These are phyloP conservation scores for Mycocentrospora acerina DNA, from an alignment of 2,329 filamentous ascomycete genomes.

Conservation along the genomic window DNA sequence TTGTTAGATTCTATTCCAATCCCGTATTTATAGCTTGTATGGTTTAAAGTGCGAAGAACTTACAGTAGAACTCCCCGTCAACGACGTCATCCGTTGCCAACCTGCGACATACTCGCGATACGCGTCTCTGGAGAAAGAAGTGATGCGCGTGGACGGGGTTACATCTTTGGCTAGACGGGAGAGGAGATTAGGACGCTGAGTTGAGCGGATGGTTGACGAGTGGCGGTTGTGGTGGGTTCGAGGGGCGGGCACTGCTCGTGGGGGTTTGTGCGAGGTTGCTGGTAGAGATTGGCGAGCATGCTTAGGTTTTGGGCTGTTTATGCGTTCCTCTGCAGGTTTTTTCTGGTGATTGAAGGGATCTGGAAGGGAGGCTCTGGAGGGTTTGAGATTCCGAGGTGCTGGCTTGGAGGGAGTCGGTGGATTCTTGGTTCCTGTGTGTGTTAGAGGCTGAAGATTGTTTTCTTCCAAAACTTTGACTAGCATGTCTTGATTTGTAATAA, in stretches of 20 bases:
- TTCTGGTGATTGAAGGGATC: not conserved
- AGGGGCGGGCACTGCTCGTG: conserved; percentile 4
- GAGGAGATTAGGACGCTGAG: not conserved
- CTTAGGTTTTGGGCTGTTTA: conserved; percentile 4
- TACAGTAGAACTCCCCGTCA: conserved; percentile 24
- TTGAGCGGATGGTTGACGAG: not conserved
- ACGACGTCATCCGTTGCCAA: conserved; percentile 13
- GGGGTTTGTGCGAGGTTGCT: conserved; percentile 2
- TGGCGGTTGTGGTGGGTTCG: not conserved
- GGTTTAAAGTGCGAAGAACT: too few relatives aligned
- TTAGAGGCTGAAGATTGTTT: conserved; percentile 9
- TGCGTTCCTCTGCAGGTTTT: too few relatives aligned
- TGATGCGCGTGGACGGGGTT: not conserved
- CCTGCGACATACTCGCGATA: conserved; percentile 22
- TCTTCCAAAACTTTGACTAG: conserved; percentile 25
- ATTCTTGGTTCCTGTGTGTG: conserved; percentile 1
- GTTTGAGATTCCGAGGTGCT: not conserved
- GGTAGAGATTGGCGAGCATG: conserved; percentile 3
- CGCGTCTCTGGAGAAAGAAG: conserved; percentile 12
- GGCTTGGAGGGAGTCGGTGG: not conserved
- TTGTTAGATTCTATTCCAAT: too few relatives aligned
- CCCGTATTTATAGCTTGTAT: too few relatives aligned
- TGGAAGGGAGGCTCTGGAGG: conserved; percentile 9
- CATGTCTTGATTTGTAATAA: conserved; percentile 20
- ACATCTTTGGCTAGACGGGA: not conserved